Evolutionary conservation across 2,329 filamentous ascomycete species (phyloP), one percentile per base, ranked within the genome.

Genomic region (Emmonsia crescens): DNA sequence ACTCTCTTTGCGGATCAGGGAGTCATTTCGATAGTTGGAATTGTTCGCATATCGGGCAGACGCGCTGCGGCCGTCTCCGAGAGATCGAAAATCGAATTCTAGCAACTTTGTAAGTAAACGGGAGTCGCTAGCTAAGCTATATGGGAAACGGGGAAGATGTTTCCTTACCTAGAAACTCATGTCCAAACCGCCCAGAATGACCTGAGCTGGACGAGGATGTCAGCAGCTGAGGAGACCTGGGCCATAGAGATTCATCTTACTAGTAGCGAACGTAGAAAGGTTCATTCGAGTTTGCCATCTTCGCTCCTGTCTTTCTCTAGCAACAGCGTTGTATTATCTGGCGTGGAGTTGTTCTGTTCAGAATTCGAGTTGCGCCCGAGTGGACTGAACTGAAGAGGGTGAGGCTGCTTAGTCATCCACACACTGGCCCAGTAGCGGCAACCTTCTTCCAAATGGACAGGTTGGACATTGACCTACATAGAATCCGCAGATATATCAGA

Each of bases 1-100:
- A 96, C 94, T 99, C 81, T 99, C 94, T 92, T 99, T 99, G 67
- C 94, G 89, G 73, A 99, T 99, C 68, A 99, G 80, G 65, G 92
- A 96, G 75, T 99, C 94, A 77, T 99, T 99, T 72, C 94, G 87
- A 79, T 99, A 99, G 78, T 99, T 99, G 62, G 93, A 97, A 77
- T 99, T 99, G 82, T 99, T 99, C 66, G 94, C 94, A 78, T 99
- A 99, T 77, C 94, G 87, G 38, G 93, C 91, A 59, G 94, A 89
- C 8, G 94, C 94, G 73, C 92, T 96, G 64, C 90, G 86, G 59
- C 94, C 94, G 74, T 99, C 94, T 60, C 91, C 91, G 54, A 97
- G 84, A 29, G 91, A 90, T 61, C 93, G 85, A 71, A 99, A 94
- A 75, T 99, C 94, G 75, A 99, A 99, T 76, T 99, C 93, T 97